Conservation (phyloP, 2,329 filamentous ascomycete species). For the Arthroderma uncinatum region DNA sequence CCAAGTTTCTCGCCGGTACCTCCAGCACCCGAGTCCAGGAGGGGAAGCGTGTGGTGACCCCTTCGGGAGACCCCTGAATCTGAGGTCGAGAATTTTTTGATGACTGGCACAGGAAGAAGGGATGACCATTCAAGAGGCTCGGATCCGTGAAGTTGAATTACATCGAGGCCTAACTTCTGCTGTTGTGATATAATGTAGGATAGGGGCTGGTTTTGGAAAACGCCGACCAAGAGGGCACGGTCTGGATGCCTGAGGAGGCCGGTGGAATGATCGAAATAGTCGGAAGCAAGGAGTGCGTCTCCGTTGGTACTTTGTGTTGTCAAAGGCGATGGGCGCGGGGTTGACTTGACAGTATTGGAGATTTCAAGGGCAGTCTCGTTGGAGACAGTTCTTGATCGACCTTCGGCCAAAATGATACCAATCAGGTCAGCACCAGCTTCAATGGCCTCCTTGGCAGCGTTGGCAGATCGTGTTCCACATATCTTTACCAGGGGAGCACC, state of each 20-base stretch:
- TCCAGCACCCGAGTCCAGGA: slow-evolving; percentile 79
- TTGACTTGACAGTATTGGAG: slow-evolving; percentile 59
- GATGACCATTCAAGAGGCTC: slow-evolving; percentile 88
- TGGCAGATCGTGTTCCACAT: slow-evolving; percentile 75
- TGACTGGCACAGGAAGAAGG: slow-evolving; percentile 82
- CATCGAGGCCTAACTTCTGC: slow-evolving; percentile 62
- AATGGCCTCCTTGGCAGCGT: slow-evolving; percentile 68
- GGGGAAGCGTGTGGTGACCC: slow-evolving; percentile 70
- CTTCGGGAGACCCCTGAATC: slow-evolving; percentile 60
- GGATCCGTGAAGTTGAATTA: slow-evolving; percentile 84
- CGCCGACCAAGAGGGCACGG: slow-evolving; percentile 73
- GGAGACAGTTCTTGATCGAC: slow-evolving; percentile 66
- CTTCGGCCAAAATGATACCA: slow-evolving; percentile 81
- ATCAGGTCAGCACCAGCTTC: slow-evolving; percentile 83
- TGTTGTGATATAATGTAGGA: slow-evolving; percentile 71
- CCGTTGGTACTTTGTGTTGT: slow-evolving; percentile 13
- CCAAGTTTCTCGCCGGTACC: slow-evolving; percentile 71
- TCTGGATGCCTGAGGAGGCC: slow-evolving; percentile 39
- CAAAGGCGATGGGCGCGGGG: slow-evolving; percentile 22
- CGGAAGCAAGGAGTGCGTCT: slow-evolving; percentile 30
- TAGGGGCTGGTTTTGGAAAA: slow-evolving; percentile 85
- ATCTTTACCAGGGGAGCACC: slow-evolving; percentile 69
- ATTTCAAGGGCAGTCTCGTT: slow-evolving; percentile 71
- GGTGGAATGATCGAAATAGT: slow-evolving; percentile 59
- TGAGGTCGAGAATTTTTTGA: slow-evolving; percentile 70